phyloP scores from a whole-genome alignment of 495 filamentous ascomycete species.

The Xylaria longipes region DNA sequence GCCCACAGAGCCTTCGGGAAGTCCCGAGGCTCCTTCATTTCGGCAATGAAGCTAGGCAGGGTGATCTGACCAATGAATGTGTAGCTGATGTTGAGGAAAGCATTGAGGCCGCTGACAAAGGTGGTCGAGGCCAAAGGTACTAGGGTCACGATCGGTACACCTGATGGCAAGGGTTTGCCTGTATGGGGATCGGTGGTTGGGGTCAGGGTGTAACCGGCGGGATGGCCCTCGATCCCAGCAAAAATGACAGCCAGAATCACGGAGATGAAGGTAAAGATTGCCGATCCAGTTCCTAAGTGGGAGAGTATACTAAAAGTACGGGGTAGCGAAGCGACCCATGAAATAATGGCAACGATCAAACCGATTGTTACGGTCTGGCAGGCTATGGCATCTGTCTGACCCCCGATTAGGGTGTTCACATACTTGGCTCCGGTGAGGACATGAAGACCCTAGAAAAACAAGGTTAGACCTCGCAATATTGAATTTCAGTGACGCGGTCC shows the following conservation, averaged over 20 bases:
- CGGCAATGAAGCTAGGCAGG: constrained; percentile 87
- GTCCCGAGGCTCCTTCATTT: constrained; percentile 84
- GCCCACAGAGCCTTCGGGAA: constrained; percentile 90
- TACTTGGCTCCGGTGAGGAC: constrained; percentile 81
- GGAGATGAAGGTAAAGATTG: constrained; percentile 85
- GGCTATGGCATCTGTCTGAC: constrained; percentile 60
- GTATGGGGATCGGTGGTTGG: constrained; percentile 44
- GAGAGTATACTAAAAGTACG: constrained; percentile 81
- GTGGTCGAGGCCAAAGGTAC: constrained; percentile 73
- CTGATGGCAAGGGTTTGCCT: constrained; percentile 47
- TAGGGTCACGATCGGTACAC: constrained; percentile 67
- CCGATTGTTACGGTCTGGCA: constrained; percentile 73
- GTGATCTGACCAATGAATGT: constrained; percentile 95
- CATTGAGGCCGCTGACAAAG: constrained; percentile 78
- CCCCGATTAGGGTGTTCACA: constrained; percentile 77
- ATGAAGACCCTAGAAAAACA: constrained; percentile 65
- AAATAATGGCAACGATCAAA: constrained; percentile 70
- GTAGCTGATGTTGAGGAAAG: constrained; percentile 88
- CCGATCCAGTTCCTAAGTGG: constrained; percentile 74
- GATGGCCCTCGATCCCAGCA: constrained; percentile 72
- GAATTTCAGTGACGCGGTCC: constrained; percentile 28
- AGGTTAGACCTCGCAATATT: constrained; percentile 15
- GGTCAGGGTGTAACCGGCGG: constrained; percentile 62
- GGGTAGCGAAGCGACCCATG: constrained; percentile 77
- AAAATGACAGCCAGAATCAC: constrained; percentile 83